phyloP scores from a whole-genome alignment of 2,329 filamentous ascomycete species.

The Fusarium graminum region DNA sequence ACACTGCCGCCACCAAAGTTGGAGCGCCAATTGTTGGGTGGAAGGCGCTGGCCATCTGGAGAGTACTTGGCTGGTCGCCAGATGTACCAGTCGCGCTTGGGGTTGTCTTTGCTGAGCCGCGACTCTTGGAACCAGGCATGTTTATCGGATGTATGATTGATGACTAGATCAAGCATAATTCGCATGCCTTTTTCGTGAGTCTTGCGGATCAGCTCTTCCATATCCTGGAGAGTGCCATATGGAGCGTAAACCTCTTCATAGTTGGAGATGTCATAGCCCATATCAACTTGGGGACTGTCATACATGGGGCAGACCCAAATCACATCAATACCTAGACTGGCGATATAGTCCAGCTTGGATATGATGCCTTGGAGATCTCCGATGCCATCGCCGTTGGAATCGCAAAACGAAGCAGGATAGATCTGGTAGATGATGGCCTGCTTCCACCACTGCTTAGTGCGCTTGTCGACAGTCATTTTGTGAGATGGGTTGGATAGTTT shows the following conservation, averaged over 20 bases:
- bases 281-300: constrained; percentile 46
- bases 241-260: constrained; percentile 46
- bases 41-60: constrained; percentile 70
- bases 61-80: constrained; percentile 65
- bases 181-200: constrained; percentile 44
- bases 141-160: constrained; percentile 46
- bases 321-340: constrained; percentile 41
- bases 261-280: constrained; percentile 48
- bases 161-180: constrained; percentile 46
- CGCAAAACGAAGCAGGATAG: constrained; percentile 68
- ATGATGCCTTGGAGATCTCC: constrained; percentile 68
- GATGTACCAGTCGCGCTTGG: constrained; percentile 72
- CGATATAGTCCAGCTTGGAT: constrained; percentile 63
- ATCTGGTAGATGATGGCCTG: constrained; percentile 68
- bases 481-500: accelerated
- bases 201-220: constrained; percentile 44
- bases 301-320: constrained; percentile 49
- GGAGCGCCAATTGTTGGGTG: constrained; percentile 81
- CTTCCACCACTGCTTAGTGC: constrained; percentile 63
- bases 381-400: constrained; percentile 66
- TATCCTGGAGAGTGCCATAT: constrained; percentile 45
- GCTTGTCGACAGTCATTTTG: constrained; percentile 44
- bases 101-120: constrained; percentile 30
- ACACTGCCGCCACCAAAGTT: constrained; percentile 71
- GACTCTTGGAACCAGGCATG: constrained; percentile 48